These are phyloP conservation scores for Melianthus villosus DNA, from an alignment of 441 rosid genomes.

Conservation along the genomic window DNA sequence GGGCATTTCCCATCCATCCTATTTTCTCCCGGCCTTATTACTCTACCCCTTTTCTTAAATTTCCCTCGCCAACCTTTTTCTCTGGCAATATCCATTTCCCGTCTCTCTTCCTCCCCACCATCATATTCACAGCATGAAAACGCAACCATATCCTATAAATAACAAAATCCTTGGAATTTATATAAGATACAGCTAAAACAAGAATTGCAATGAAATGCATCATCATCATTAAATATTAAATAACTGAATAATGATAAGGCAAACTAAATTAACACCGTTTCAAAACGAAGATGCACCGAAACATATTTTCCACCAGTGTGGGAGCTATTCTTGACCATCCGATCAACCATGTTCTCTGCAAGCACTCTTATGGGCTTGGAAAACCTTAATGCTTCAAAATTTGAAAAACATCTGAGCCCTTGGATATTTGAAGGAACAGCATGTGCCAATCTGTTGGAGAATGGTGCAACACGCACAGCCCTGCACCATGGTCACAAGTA, in stretches of 20 bases:
- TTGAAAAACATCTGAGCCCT: conserved; percentile 73
- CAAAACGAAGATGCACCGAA: conserved; percentile 96
- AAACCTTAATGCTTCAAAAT: conserved; percentile 71
- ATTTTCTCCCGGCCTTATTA: conserved; percentile 75
- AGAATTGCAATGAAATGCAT: conserved; percentile 1
- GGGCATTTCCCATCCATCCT: conserved; percentile 89
- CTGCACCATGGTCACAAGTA: conserved; percentile 25
- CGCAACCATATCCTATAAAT: conserved; percentile 82
- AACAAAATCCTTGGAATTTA: conserved; percentile 2
- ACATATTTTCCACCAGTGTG: conserved; percentile 62
- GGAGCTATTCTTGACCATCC: conserved; percentile 59
- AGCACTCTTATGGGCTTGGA: conserved; percentile 65
- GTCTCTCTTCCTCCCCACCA: conserved; percentile 80
- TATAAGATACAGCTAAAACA: background rate
- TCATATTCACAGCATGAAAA: conserved; percentile 95
- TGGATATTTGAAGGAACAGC: conserved; percentile 64
- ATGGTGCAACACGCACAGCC: conserved; percentile 93
- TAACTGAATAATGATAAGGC: too few relatives aligned
- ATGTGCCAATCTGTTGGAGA: conserved; percentile 82
- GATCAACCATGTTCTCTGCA: conserved; percentile 79
- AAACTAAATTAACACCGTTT: conserved; percentile 32
- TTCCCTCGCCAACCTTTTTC: conserved; percentile 96
- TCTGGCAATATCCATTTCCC: conserved; percentile 76
- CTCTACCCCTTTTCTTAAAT: conserved; percentile 72
- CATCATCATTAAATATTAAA: conserved; percentile 4